A percentile compares a stretch with the other conserved stretches of the same genome.
These are phyloP conservation scores for Torulaspora gathmanii DNA, from an alignment of 805 yeast species.

Conservation along the genomic window DNA sequence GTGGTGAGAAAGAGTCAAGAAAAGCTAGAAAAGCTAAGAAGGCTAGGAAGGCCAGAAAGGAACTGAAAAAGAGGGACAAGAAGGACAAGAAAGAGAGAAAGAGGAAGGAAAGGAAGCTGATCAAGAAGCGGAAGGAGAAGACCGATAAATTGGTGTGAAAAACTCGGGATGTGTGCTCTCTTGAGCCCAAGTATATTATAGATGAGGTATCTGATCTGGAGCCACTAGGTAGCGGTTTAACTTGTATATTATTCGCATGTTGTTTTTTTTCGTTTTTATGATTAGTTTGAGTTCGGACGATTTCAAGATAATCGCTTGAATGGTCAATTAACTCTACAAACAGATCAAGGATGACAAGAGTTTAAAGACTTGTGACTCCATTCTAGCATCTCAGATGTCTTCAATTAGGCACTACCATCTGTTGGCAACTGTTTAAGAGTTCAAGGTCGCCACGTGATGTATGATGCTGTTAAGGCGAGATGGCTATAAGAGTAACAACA, in stretches of 20 bases:
- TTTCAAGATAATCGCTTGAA: not conserved
- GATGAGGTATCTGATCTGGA: not conserved
- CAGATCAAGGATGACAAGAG: not conserved
- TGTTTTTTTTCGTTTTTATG: not conserved
- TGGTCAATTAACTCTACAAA: not conserved
- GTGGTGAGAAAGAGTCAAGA: slow-evolving; percentile 18
- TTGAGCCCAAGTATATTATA: no score
- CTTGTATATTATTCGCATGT: slow-evolving; percentile 5
- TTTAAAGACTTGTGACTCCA: no score
- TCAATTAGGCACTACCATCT: no score
- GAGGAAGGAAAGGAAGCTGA: slow-evolving; percentile 24
- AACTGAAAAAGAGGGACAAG: slow-evolving; percentile 20
- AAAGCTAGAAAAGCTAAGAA: slow-evolving; percentile 24
- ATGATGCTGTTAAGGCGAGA: not conserved
- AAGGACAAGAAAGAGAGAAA: slow-evolving; percentile 21
- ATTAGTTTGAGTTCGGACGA: not conserved
- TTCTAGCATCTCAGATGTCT: no score
- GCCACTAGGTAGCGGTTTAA: not conserved
- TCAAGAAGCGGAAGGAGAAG: slow-evolving; percentile 18
- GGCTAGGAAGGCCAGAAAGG: slow-evolving; percentile 13
- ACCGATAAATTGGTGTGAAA: not conserved
- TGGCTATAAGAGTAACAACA: no score
- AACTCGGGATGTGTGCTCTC: not conserved
- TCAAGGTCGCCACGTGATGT: not conserved
- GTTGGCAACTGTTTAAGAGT: no score